A percentile compares a stretch with the other conserved stretches of the same genome.
Conservation (phyloP, 805 yeast species). For the Lipomyces mesembrius region DNA sequence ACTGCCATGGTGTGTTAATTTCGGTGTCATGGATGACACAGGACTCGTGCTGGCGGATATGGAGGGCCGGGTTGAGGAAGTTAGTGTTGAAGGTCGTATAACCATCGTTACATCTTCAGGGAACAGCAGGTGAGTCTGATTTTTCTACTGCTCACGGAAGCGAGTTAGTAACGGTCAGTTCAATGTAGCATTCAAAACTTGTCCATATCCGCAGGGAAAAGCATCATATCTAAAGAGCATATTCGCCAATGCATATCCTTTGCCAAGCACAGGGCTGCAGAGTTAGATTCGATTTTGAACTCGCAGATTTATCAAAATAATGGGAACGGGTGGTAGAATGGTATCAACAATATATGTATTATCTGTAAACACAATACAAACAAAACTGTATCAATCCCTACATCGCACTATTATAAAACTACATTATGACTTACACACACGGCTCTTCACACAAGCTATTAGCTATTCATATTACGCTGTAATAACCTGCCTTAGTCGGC, state of each 20-base stretch:
- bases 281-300: conserved; percentile 17
- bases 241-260: conserved; percentile 23
- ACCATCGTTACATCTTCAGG: conserved; percentile 11
- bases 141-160: not conserved
- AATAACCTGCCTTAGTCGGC: not conserved
- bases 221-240: conserved; percentile 12
- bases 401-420: not conserved
- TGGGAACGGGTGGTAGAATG: not conserved
- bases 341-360: not conserved
- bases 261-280: conserved; percentile 25
- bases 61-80: conserved; percentile 34
- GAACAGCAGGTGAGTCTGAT: conserved; percentile 1
- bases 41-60: conserved; percentile 32
- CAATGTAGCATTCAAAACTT: conserved; percentile 6
- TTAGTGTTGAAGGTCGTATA: conserved; percentile 25
- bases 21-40: conserved; percentile 20
- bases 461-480: not conserved
- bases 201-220: conserved; percentile 21
- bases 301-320: not conserved
- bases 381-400: not conserved
- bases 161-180: not conserved
- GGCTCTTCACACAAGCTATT: not conserved
- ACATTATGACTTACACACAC: not conserved
- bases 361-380: not conserved
- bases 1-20: conserved; percentile 34